A percentile compares a stretch with the other conserved stretches of the same genome.
Evolutionary conservation across 176 grass and related monocot genomes (phyloP).

Genomic region (Pontederia crassipes): DNA sequence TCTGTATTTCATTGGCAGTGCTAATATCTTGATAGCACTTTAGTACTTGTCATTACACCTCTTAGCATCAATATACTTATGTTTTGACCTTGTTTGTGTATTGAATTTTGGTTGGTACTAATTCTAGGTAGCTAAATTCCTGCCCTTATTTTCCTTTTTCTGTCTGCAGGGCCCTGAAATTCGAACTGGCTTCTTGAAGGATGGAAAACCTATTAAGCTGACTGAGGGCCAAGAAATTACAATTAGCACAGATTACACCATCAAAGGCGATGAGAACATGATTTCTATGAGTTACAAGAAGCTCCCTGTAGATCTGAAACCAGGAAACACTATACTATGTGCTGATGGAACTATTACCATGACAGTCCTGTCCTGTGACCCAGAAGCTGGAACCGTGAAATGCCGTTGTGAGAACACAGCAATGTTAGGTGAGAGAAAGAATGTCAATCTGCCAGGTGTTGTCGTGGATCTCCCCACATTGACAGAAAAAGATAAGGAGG

Average conservation of each 20-base stretch:
- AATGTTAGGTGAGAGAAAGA: conserved; percentile 16
- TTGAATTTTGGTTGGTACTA: too few relatives aligned
- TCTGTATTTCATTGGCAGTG: too few relatives aligned
- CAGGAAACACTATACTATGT: conserved; percentile 11
- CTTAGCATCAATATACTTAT: too few relatives aligned
- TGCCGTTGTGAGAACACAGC: conserved; percentile 13
- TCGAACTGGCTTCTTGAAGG: conserved; percentile 13
- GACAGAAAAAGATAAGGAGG: conserved; percentile 14
- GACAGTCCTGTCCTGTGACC: conserved; percentile 4
- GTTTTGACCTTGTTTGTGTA: too few relatives aligned
- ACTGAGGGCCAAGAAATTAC: conserved; percentile 12
- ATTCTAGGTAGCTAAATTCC: neutral
- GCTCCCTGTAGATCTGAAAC: conserved; percentile 11
- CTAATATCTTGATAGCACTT: too few relatives aligned
- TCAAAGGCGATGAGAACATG: conserved; percentile 13
- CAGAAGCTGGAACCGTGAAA: conserved; percentile 15
- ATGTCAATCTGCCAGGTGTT: conserved; percentile 16
- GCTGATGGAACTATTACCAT: conserved; percentile 14
- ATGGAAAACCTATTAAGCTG: conserved; percentile 11
- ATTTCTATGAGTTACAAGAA: conserved; percentile 20
- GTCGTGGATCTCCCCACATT: conserved; percentile 7
- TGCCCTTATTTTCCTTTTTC: neutral
- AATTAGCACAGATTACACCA: conserved; percentile 11
- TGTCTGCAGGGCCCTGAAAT: conserved; percentile 11
- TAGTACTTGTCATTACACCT: too few relatives aligned